These are phyloP conservation scores for Lasiodiplodia citricola DNA, from an alignment of 2,329 filamentous ascomycete species.

Conservation along the genomic window DNA sequence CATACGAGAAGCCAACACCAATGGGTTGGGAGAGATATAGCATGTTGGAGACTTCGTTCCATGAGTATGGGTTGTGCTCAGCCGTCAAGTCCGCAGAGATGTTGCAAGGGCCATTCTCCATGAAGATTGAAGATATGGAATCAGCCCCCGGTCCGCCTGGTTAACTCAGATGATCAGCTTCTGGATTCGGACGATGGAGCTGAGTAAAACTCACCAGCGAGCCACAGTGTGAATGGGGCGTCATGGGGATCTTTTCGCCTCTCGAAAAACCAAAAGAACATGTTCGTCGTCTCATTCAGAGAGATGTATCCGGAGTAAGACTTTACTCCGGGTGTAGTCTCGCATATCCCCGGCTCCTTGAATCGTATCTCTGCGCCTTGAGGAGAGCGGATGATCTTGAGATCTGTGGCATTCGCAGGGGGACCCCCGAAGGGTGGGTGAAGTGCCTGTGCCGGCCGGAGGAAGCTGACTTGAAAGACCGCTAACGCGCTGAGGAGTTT, in stretches of 20 bases:
- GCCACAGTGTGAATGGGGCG: slow-evolving; percentile 43
- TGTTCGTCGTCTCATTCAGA: slow-evolving; percentile 42
- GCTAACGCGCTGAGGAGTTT: not conserved
- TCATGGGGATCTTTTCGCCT: slow-evolving; percentile 49
- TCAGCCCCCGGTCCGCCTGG: slow-evolving; percentile 50
- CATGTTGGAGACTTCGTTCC: slow-evolving; percentile 47
- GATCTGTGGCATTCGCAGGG: not conserved
- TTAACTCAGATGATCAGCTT: not conserved
- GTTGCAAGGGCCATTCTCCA: slow-evolving; percentile 52
- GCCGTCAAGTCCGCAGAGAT: slow-evolving; percentile 48
- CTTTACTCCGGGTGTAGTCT: slow-evolving; percentile 42
- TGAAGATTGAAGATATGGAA: slow-evolving; percentile 42
- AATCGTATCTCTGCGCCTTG: slow-evolving; percentile 28
- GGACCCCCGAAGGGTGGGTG: slow-evolving; percentile 5
- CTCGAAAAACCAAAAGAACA: slow-evolving; percentile 57
- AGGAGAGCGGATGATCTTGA: slow-evolving; percentile 44
- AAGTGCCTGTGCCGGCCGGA: not conserved
- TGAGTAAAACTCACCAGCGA: slow-evolving; percentile 43
- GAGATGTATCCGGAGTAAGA: slow-evolving; percentile 47
- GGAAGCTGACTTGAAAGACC: not conserved
- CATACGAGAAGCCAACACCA: slow-evolving; percentile 48
- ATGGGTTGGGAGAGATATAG: slow-evolving; percentile 48
- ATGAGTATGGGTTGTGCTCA: slow-evolving; percentile 44
- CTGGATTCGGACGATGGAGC: not conserved
- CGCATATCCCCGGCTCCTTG: slow-evolving; percentile 41